A percentile compares a stretch with the other conserved stretches of the same genome.
phyloP scores from a whole-genome alignment of 1,284 basidiomycete species.

The Gymnopus androsaceus region DNA sequence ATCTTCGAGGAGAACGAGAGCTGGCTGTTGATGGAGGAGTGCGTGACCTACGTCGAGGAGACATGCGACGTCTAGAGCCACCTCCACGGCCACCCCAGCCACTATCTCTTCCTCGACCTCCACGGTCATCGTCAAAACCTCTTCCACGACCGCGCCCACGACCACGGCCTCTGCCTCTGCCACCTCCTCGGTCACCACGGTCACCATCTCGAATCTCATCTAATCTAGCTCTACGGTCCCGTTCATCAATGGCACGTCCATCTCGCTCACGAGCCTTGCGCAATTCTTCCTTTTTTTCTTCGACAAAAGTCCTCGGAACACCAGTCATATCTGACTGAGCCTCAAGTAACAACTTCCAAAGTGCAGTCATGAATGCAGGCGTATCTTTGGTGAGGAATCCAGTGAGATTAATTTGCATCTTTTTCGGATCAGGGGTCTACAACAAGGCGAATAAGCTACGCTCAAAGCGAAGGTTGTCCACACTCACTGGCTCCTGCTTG shows the following conservation, averaged over 20 bases:
- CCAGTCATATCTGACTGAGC: slow-evolving; percentile 89
- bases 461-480: neutral
- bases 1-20: slow-evolving; percentile 39
- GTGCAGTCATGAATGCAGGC: slow-evolving; percentile 79
- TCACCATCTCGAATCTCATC: slow-evolving; percentile 69
- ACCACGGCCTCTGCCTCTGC: slow-evolving; percentile 50
- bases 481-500: slow-evolving; percentile 72
- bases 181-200: slow-evolving; percentile 47
- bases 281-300: slow-evolving; percentile 95
- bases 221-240: slow-evolving; percentile 64
- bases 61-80: too few relatives aligned
- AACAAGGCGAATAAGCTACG: neutral
- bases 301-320: slow-evolving; percentile 91
- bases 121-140: slow-evolving; percentile 45
- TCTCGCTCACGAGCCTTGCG: slow-evolving; percentile 74
- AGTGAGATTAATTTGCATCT: slow-evolving; percentile 92
- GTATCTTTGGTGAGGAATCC: slow-evolving; percentile 89
- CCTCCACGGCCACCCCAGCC: slow-evolving; percentile 42
- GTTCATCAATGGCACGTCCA: slow-evolving; percentile 66
- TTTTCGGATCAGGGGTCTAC: slow-evolving; percentile 88
- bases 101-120: slow-evolving; percentile 37
- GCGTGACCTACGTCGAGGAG: slow-evolving; percentile 41
- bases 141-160: slow-evolving; percentile 38
- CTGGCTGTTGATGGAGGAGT: slow-evolving; percentile 36
- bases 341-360: slow-evolving; percentile 90